Base-by-base conservation (phyloP, 805 yeast species). In the Yamadazyma philogaea region DNA sequence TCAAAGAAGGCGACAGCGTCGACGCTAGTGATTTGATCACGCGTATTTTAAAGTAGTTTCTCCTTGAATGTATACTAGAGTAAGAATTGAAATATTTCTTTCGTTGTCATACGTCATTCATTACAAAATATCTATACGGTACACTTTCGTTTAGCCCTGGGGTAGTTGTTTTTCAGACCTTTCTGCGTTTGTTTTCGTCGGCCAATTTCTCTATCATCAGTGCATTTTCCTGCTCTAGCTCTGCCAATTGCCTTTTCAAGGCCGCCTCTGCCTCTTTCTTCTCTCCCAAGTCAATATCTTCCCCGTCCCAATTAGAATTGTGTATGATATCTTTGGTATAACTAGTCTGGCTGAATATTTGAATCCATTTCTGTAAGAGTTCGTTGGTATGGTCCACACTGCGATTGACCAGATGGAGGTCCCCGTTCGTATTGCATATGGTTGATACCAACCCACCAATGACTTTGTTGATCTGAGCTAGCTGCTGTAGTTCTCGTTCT, bases 1-100 rank as follows among this genome's bases (percentile, higher is more conserved):
- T 88, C 51, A 82, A 82, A 66, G 95, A 87, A 61, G 96, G 96
- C 55, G 99, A 93, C 59, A 83, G 91, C 40, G 97, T 93, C 37
- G 99, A 90, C 58, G 96, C 97, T 42, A 82, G 85, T 50, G 99
- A 93, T 63, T 74, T 93, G 66, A 74, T 95, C 51, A 59, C 74
- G 24, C 59, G 60, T 39, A 60, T 69, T 42, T 50, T 55, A 38
- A 63, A 64, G 42, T 57, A 50, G 42, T 40, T 34, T 26, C 12
- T 7, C 28, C 10, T 24, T 24, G 28, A 24, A 24, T 24, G 28
- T 24, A 24, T 24, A 24, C 12, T 24, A 24, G 28, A 24, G 28
- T 24, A 24, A 30, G 34, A 30, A 30, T 18, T 30, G 17, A 16
- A n/a, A n/a, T n/a, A n/a, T n/a, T n/a, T n/a, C n/a, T n/a, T n/a